These are phyloP conservation scores for Cyclospora cayetanensis DNA, from an alignment of 169 alveolate genomes.

Conservation along the genomic window DNA sequence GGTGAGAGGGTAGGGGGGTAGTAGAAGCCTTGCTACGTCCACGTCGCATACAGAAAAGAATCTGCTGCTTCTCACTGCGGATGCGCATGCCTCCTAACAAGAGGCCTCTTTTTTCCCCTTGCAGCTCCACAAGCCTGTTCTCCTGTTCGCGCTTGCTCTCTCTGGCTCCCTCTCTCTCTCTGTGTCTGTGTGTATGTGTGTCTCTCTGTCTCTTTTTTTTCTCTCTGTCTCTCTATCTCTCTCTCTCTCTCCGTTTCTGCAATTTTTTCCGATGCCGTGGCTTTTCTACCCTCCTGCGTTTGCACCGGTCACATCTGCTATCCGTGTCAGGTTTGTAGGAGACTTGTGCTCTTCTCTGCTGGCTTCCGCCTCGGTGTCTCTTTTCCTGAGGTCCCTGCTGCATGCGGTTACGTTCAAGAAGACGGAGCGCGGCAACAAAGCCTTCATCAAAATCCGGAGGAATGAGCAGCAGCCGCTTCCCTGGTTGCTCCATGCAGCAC, in stretches of 20 bases:
- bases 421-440: background rate
- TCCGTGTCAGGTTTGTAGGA: background rate
- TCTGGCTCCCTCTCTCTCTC: background rate
- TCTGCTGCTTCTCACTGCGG: no score
- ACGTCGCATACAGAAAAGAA: no score
- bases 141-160: background rate
- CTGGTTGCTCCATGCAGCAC: constrained; percentile 3
- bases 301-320: background rate
- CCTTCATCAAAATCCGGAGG: background rate
- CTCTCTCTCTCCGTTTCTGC: background rate
- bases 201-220: background rate
- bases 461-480: background rate
- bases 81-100: no score
- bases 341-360: background rate
- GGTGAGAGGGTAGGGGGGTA: background rate
- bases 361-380: background rate
- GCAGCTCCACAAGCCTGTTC: no score
- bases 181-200: background rate
- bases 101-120: no score
- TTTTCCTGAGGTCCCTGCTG: background rate
- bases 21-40: no score
- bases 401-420: background rate
- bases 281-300: background rate
- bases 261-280: background rate
- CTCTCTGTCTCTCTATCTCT: background rate